Percentiles rank a stretch among this genome's conserved stretches.
phyloP scores from a whole-genome alignment of 1,139 yeast species.

The Zygosaccharomyces sapae region DNA sequence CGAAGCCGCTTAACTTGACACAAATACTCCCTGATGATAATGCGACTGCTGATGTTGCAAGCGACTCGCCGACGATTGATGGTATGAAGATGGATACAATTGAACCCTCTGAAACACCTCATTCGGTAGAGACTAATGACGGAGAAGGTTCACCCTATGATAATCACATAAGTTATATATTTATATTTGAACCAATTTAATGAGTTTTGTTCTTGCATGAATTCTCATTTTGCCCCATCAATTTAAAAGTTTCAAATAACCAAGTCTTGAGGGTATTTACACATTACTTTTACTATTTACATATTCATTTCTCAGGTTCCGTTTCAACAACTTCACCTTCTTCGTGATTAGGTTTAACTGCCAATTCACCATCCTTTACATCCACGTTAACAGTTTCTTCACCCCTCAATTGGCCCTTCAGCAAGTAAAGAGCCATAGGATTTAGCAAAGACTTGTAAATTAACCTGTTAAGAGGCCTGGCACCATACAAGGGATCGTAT shows the following conservation, averaged over 20 bases:
- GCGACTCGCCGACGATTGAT: neutral
- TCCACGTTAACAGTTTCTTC: slow-evolving; percentile 55
- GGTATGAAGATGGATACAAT: neutral
- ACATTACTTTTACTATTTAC: too few species aligned
- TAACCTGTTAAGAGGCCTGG: slow-evolving; percentile 89
- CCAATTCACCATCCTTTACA: slow-evolving; percentile 29
- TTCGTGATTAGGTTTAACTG: slow-evolving; percentile 33
- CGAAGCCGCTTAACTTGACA: slow-evolving; percentile 33
- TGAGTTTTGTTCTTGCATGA: too few species aligned
- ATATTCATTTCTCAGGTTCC: slow-evolving; percentile 23
- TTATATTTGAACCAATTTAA: too few species aligned
- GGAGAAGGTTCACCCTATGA: slow-evolving; percentile 6
- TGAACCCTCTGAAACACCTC: neutral
- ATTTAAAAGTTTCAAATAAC: too few species aligned
- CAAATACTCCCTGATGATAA: slow-evolving; percentile 7
- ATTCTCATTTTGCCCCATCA: too few species aligned
- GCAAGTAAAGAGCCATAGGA: slow-evolving; percentile 76
- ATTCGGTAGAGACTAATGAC: slow-evolving; percentile 6
- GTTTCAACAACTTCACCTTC: slow-evolving; percentile 26
- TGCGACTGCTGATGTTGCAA: neutral
- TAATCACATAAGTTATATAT: too few species aligned
- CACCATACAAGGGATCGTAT: slow-evolving; percentile 89
- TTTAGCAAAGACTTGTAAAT: slow-evolving; percentile 77
- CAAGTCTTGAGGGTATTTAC: too few species aligned
- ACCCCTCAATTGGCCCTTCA: slow-evolving; percentile 71